Conservation (phyloP, 495 filamentous ascomycete species). For the Parachaetomium inaequale region DNA sequence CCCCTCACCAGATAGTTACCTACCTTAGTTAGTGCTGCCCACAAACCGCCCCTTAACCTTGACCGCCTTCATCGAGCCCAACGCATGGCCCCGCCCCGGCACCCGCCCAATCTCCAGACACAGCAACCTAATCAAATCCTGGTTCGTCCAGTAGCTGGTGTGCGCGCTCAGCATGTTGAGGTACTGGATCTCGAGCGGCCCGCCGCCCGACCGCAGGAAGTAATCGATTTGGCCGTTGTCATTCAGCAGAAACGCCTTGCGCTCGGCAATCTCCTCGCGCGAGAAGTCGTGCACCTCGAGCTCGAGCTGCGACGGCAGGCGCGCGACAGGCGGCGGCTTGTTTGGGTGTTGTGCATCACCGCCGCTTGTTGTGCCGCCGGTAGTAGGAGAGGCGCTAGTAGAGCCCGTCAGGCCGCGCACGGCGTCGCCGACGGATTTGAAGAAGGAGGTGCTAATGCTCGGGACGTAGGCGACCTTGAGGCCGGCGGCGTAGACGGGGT, state of each 20-base stretch:
- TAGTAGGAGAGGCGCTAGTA: constrained; percentile 2
- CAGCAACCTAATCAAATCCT: constrained; percentile 81
- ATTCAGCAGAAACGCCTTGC: constrained; percentile 80
- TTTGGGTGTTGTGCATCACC: not conserved
- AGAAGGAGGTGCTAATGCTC: constrained; percentile 61
- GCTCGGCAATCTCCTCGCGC: constrained; percentile 87
- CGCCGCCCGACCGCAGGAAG: constrained; percentile 72
- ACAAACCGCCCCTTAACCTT: constrained; percentile 53
- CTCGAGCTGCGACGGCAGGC: constrained; percentile 86
- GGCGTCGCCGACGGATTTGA: constrained; percentile 61
- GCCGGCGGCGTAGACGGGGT: constrained; percentile 69
- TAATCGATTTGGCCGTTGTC: constrained; percentile 96
- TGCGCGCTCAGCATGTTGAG: constrained; percentile 97
- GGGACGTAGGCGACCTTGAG: constrained; percentile 78
- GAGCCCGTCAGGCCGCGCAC: constrained; percentile 49
- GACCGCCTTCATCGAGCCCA: constrained; percentile 66
- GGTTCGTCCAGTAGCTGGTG: constrained; percentile 83
- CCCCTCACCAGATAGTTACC: not conserved
- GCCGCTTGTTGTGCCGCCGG: constrained; percentile 11
- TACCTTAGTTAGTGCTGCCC: not conserved
- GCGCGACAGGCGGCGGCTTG: constrained; percentile 37
- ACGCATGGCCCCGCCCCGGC: constrained; percentile 62
- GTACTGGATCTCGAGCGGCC: constrained; percentile 89
- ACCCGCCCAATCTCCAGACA: constrained; percentile 80
- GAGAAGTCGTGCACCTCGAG: constrained; percentile 95